Base-by-base conservation (phyloP, 2,329 filamentous ascomycete species). In the Botryosphaeria agaves region DNA sequence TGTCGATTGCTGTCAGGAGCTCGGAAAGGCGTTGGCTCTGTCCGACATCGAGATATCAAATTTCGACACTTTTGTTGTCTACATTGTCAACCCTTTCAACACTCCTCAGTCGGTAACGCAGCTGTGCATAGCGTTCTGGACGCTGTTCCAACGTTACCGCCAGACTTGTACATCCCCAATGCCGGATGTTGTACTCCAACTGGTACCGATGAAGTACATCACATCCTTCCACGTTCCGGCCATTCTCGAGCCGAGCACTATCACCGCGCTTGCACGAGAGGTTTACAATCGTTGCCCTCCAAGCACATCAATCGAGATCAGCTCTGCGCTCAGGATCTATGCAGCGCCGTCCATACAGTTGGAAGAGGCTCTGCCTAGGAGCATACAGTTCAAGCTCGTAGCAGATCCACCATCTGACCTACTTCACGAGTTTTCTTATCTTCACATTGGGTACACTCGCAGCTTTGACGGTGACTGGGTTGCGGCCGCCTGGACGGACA, bases 401-500 rank as follows among this genome's bases (percentile, higher is more conserved):
- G 53, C 68, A 1, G 71, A 68, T 9, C 76, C 79, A 2, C 81
- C 79, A 0, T 67, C 72, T 12, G 79, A 82, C 12, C 57, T 87
- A 5, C 59, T 89, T 31, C 70, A 77, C 32, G 81, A 89, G 46
- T 82, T 84, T 39, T 79, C 73, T 1, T 77, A 77, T 43, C 70
- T 92, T 18, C 82, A 92, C 47, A 59, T 91, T 26, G 79, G 76
- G 1, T 91, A 91, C 44, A 70, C 77, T 2, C 66, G 74, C 32
- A 85, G 79, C 43, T 61, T 75, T 7, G 79, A 87, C 47, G 71
- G 76, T 14, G 62, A 74, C 6, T 92, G 83, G 83, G 57, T 89
- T 21, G 76, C 75, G 8, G 77, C 72, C 5, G 76, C 77, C 1
- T 91, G 82, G 82, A 81, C 76, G 1, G 80, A 91, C 45, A 81